These are phyloP conservation scores for Aspergillus carbonarius DNA, from an alignment of 2,329 filamentous ascomycete genomes.

Conservation along the genomic window DNA sequence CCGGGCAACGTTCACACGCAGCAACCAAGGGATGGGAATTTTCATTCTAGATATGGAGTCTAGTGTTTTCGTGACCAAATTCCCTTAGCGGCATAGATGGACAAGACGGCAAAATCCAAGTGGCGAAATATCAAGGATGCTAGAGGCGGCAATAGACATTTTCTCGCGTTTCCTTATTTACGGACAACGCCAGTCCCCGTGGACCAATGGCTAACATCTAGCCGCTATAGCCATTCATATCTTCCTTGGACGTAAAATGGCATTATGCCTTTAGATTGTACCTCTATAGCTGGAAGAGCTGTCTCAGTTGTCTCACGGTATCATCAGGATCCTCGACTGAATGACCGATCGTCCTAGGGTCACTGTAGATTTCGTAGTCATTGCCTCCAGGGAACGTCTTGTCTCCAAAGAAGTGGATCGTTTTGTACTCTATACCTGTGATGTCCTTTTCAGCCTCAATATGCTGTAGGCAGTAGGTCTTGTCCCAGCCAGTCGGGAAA, in stretches of 20 bases:
- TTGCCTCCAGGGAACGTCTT: constrained; percentile 91
- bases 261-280: background rate
- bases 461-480: constrained; percentile 92
- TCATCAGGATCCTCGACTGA: constrained; percentile 78
- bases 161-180: background rate
- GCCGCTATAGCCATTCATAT: background rate
- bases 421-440: constrained; percentile 65
- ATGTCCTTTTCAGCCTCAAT: constrained; percentile 78
- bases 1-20: background rate
- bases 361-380: constrained; percentile 89
- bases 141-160: background rate
- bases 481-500: constrained; percentile 97
- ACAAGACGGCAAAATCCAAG: background rate
- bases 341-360: constrained; percentile 80
- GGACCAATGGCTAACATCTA: background rate
- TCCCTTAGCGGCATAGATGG: background rate
- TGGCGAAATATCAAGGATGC: background rate
- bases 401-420: constrained; percentile 97
- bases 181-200: background rate
- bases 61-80: background rate
- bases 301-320: constrained; percentile 74
- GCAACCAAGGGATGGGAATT: too few relatives aligned
- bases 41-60: too few relatives aligned
- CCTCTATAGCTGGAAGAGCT: constrained; percentile 69
- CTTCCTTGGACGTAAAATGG: background rate